phyloP scores from a whole-genome alignment of 2,329 filamentous ascomycete genomes.

The Lachnellula occidentalis region DNA sequence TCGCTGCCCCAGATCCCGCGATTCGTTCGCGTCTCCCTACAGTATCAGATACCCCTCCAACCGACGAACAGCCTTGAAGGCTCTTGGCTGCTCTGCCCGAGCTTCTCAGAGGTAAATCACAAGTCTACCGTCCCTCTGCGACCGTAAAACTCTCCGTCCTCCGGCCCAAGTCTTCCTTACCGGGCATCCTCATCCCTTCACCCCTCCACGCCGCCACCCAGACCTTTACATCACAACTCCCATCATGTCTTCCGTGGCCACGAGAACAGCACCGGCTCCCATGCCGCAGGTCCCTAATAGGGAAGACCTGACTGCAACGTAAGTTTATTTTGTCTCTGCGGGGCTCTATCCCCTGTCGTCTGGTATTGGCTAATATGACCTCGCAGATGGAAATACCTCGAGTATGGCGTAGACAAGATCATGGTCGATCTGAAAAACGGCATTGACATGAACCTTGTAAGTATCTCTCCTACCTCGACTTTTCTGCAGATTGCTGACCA shows the following conservation, averaged over 20 bases:
- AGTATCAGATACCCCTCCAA: slow-evolving; percentile 4
- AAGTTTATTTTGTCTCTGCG: slow-evolving; percentile 31
- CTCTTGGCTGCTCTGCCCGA: neutral
- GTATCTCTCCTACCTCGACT: slow-evolving; percentile 25
- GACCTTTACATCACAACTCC: neutral
- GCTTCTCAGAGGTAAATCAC: neutral
- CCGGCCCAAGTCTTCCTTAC: neutral
- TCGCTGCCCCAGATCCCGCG: neutral
- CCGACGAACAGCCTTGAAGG: neutral
- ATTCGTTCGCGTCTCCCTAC: slow-evolving; percentile 9
- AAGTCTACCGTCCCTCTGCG: neutral
- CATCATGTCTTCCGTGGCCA: slow-evolving; percentile 17
- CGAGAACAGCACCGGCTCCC: slow-evolving; percentile 5
- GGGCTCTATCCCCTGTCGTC: neutral
- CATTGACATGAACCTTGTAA: slow-evolving; percentile 83
- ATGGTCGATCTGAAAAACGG: slow-evolving; percentile 90
- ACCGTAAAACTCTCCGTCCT: neutral
- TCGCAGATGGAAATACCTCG: slow-evolving; percentile 79
- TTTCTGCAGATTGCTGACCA: slow-evolving; percentile 3
- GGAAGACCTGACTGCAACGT: slow-evolving; percentile 60
- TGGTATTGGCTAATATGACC: slow-evolving; percentile 7
- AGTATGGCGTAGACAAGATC: slow-evolving; percentile 82
- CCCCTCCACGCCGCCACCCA: slow-evolving; percentile 1
- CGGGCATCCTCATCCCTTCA: neutral
- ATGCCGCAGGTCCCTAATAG: slow-evolving; percentile 56